These are phyloP conservation scores for Ochromonas danica DNA, from an alignment of 108 stramenopile genomes.

Conservation along the genomic window DNA sequence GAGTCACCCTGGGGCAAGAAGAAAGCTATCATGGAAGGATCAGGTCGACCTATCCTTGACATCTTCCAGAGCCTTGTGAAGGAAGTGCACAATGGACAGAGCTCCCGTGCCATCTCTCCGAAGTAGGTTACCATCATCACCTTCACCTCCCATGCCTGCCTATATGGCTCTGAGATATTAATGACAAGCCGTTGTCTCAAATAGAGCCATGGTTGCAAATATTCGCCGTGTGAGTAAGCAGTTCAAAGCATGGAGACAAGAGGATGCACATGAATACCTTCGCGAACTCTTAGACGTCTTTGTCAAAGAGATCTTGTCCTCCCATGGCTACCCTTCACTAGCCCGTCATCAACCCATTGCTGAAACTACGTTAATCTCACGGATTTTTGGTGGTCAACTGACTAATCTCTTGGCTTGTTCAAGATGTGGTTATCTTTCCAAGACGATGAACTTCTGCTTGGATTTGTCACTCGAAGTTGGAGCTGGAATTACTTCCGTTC, in stretches of 20 bases:
- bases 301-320: slow-evolving; percentile 61
- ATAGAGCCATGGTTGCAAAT: slow-evolving; percentile 64
- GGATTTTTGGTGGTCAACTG: slow-evolving; percentile 89
- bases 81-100: background rate
- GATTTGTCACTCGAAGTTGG: slow-evolving; percentile 86
- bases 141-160: slow-evolving; percentile 44
- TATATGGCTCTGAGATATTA: slow-evolving; percentile 8
- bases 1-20: background rate
- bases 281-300: slow-evolving; percentile 85
- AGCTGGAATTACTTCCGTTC: slow-evolving; percentile 64
- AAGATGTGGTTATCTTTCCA: slow-evolving; percentile 72
- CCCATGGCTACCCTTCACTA: slow-evolving; percentile 20
- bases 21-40: slow-evolving; percentile 12
- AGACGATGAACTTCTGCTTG: slow-evolving; percentile 90
- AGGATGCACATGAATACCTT: slow-evolving; percentile 96
- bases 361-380: slow-evolving; percentile 82
- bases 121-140: slow-evolving; percentile 1
- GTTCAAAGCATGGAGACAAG: slow-evolving; percentile 85
- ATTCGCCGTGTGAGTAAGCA: slow-evolving; percentile 69
- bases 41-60: slow-evolving; percentile 34
- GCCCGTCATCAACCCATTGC: slow-evolving; percentile 55
- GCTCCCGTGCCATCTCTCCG: too few species aligned
- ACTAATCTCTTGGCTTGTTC: slow-evolving; percentile 77
- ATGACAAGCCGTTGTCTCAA: slow-evolving; percentile 67
- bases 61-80: slow-evolving; percentile 34